phyloP scores from a whole-genome alignment of 1,139 yeast species.

The Suhomyces chickasaworum region DNA sequence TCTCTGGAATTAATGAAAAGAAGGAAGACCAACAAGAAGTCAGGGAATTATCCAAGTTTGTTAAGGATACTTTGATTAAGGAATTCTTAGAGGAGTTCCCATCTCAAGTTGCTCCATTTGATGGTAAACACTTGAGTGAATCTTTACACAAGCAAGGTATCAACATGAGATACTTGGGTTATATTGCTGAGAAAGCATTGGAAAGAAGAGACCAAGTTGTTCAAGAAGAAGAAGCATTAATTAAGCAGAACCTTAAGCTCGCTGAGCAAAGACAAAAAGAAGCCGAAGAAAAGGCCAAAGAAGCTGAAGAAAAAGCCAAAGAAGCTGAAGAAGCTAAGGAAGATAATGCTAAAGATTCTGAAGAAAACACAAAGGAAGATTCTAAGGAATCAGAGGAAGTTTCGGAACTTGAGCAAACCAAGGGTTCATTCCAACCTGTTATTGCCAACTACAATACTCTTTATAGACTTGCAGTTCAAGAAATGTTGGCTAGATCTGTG shows the following conservation, averaged over 20 bases:
- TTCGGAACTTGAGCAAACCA: conserved; percentile 32
- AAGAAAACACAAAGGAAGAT: conserved; percentile 26
- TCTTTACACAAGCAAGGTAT: conserved; percentile 80
- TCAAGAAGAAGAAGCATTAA: conserved; percentile 23
- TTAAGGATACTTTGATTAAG: conserved; percentile 61
- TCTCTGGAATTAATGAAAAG: conserved; percentile 46
- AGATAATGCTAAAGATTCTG: conserved; percentile 22
- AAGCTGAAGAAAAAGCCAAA: conserved; percentile 23
- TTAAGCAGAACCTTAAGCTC: conserved; percentile 28
- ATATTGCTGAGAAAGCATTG: conserved; percentile 43
- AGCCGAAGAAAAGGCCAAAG: conserved; percentile 33
- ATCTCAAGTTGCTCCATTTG: conserved; percentile 67
- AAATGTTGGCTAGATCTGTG: conserved; percentile 75
- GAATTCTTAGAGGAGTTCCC: conserved; percentile 60
- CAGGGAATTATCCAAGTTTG: conserved; percentile 65
- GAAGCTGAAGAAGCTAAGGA: conserved; percentile 30
- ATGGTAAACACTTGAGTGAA: conserved; percentile 72
- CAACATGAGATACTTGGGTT: conserved; percentile 85
- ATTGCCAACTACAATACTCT: conserved; percentile 50
- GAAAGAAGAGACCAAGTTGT: conserved; percentile 28
- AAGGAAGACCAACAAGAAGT: conserved; percentile 59
- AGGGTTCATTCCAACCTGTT: conserved; percentile 46
- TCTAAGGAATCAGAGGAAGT: conserved; percentile 29
- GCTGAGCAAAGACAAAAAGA: conserved; percentile 27
- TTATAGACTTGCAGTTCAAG: conserved; percentile 55